phyloP scores from a whole-genome alignment of 495 filamentous ascomycete species.

The Aspergillus ostianus region DNA sequence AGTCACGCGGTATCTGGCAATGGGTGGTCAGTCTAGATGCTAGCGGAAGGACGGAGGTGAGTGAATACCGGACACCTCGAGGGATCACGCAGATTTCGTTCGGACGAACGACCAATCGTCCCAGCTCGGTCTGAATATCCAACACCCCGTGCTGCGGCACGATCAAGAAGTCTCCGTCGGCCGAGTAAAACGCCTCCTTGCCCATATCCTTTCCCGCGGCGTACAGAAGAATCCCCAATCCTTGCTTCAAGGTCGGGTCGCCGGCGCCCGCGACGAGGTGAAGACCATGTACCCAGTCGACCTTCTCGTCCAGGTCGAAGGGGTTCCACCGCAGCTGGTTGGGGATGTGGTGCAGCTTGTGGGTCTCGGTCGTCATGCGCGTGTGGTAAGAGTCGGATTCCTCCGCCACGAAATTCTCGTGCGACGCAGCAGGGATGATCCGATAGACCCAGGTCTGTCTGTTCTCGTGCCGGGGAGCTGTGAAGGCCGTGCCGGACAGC shows the following conservation, averaged over 20 bases:
- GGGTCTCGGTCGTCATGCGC: conserved; percentile 44
- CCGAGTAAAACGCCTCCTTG: conserved; percentile 78
- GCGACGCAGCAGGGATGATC: conserved; percentile 79
- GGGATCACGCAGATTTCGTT: conserved; percentile 91
- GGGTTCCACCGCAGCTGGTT: conserved; percentile 93
- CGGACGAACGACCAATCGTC: conserved; percentile 76
- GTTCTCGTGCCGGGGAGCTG: conserved; percentile 84
- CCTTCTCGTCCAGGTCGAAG: conserved; percentile 70
- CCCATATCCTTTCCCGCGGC: conserved; percentile 81
- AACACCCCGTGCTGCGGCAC: conserved; percentile 81
- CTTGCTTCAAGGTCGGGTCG: conserved; percentile 76
- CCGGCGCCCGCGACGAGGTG: conserved; percentile 79
- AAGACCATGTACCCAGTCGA: conserved; percentile 78
- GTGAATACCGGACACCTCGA: conserved; percentile 58
- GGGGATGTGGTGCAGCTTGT: conserved; percentile 64
- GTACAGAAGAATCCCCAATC: conserved; percentile 79
- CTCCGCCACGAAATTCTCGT: conserved; percentile 65
- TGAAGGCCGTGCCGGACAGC: conserved; percentile 91
- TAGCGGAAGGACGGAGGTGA: not conserved
- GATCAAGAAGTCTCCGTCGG: conserved; percentile 85
- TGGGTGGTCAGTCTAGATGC: not conserved
- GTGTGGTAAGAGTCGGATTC: conserved; percentile 56
- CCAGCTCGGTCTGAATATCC: conserved; percentile 84
- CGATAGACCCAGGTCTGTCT: conserved; percentile 94
- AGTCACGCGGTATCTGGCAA: conserved; percentile 64